Conservation (phyloP, 306 rosid species). For the Lotus japonicus region DNA sequence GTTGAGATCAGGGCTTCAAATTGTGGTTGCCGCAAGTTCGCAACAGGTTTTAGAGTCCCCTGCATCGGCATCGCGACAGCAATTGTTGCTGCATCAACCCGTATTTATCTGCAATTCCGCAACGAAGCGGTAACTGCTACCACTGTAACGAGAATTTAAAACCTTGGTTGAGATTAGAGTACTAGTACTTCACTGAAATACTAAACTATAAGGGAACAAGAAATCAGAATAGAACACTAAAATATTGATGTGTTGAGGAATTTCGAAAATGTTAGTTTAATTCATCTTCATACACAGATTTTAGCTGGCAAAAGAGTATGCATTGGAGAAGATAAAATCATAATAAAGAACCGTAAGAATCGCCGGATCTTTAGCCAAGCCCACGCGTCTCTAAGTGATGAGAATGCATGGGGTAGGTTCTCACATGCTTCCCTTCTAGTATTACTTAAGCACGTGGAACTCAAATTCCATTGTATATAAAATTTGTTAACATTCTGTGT, state of each 20-base stretch:
- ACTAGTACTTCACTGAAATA: constrained; percentile 12
- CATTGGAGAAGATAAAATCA: not conserved
- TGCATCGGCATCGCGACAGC: no score
- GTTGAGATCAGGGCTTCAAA: no score
- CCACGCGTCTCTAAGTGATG: constrained; percentile 48
- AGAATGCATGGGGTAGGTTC: constrained; percentile 33
- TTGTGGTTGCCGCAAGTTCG: no score
- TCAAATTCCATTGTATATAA: not conserved
- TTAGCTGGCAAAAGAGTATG: constrained; percentile 56
- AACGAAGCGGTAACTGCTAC: no score
- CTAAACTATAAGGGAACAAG: constrained; percentile 22
- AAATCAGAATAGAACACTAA: constrained; percentile 19
- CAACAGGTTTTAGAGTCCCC: no score
- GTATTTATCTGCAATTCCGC: no score
- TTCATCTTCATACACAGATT: constrained; percentile 32
- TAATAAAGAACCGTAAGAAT: constrained; percentile 35
- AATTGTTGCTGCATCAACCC: no score
- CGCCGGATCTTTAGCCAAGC: constrained; percentile 69
- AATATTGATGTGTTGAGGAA: not conserved
- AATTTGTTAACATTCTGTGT: constrained; percentile 26
- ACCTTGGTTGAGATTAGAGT: no score
- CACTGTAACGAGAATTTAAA: no score
- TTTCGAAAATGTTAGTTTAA: not conserved
- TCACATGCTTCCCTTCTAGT: constrained; percentile 29
- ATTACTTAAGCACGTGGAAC: constrained; percentile 43